Evolutionary conservation across 176 grass and related monocot species (phyloP), one percentile per base, ranked within the genome.

Genomic region (Rhynchospora tenuis): DNA sequence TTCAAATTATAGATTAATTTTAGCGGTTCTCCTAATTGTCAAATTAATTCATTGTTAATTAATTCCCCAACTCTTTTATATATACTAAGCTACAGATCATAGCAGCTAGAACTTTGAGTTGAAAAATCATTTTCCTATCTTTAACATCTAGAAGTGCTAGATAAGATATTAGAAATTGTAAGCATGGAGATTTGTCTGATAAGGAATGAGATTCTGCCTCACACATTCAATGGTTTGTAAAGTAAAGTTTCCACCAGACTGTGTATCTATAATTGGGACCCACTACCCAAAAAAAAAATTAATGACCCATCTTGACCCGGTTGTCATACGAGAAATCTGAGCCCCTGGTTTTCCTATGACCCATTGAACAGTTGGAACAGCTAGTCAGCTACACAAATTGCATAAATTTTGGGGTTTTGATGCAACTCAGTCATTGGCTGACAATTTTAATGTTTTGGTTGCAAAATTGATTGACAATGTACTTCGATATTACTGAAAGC

Each of bases 171-270:
- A 14, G 24, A 29, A 77, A 29, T 19, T 28, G 54, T 31, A 48
- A 33, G 73, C 73, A 77, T 77, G 48, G 15, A 50, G 73, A 54
- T 31, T 56, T 77, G 73, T 56, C 50, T 76, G 24, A 76, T 33
- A 56, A 29, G 73, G 73, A 77, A 77, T 77, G 73, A 56, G 73
- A 56, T 77, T 77, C 73, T 77, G 73, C 23, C 73, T 56, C 73
- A 56, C 73, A 56, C 73, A 56, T 77, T 77, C 26, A 54, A 77
- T 77, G 73, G 24, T 2, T 28, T 3, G 50, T 27, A 28, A 77
- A 55, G 72, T 12, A 76, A 76, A 77, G 22, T 22, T 51, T 51
- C 68, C 11, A 77, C 1, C 48, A 77, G 48, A 77, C 48, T 24
- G 51, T 77, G 73, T 55, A 15, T 77, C 48, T 56, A 77, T 1